phyloP scores from a whole-genome alignment of 495 filamentous ascomycete genomes.

The Physcia stellaris region DNA sequence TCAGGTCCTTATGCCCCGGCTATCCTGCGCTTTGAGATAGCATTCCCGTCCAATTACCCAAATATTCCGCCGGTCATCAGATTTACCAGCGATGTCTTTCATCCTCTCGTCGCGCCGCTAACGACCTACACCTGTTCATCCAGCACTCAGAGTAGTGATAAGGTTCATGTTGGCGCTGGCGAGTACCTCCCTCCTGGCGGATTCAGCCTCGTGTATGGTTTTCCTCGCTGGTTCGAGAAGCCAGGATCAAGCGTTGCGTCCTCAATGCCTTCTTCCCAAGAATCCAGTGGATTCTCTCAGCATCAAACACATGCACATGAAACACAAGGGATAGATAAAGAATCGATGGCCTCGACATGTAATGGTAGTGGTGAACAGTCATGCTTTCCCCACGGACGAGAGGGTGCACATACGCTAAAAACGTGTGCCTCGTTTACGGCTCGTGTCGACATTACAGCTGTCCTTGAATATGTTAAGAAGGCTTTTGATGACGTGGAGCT shows the following conservation, averaged over 20 bases:
- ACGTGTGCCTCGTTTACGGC: too few relatives aligned
- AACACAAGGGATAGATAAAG: background rate
- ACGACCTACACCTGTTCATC: slow-evolving; percentile 86
- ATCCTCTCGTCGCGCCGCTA: slow-evolving; percentile 79
- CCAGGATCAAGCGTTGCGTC: slow-evolving; percentile 20
- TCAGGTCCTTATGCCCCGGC: slow-evolving; percentile 78
- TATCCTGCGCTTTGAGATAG: slow-evolving; percentile 78
- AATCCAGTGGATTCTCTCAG: slow-evolving; percentile 25
- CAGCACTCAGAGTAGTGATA: slow-evolving; percentile 49
- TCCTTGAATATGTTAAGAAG: slow-evolving; percentile 68
- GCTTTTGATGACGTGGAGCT: slow-evolving; percentile 65
- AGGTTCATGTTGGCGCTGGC: slow-evolving; percentile 66
- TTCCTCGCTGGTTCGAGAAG: slow-evolving; percentile 72
- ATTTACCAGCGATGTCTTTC: slow-evolving; percentile 84
- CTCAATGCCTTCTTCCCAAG: slow-evolving; percentile 24
- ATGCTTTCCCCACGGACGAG: too few relatives aligned
- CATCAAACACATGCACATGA: background rate
- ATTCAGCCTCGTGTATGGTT: slow-evolving; percentile 78
- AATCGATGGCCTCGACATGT: background rate
- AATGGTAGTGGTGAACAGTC: too few relatives aligned
- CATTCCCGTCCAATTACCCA: slow-evolving; percentile 74
- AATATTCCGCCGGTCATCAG: slow-evolving; percentile 66
- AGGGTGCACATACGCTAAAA: too few relatives aligned
- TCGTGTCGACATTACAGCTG: slow-evolving; percentile 34
- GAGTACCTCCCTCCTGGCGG: slow-evolving; percentile 73